These are phyloP conservation scores for Euphorbia peplus DNA, from an alignment of 345 rosid species.

Conservation along the genomic window DNA sequence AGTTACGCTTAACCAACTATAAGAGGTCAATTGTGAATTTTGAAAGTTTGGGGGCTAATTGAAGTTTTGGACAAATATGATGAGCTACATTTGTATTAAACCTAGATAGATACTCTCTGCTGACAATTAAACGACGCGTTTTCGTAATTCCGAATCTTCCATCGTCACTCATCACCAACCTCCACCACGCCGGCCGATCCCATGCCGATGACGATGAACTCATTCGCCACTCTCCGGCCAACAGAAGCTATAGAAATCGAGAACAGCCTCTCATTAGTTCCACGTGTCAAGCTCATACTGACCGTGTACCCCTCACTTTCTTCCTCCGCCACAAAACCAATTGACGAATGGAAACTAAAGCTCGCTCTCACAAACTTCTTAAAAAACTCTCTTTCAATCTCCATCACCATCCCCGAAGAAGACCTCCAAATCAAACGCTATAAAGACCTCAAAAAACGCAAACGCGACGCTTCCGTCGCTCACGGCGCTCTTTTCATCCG, in stretches of 20 bases:
- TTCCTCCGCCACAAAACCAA: conserved; percentile 51
- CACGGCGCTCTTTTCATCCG: conserved; percentile 62
- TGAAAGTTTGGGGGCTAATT: too few relatives aligned
- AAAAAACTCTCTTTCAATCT: conserved; percentile 45
- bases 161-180: background rate
- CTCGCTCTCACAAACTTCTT: conserved; percentile 67
- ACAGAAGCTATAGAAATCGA: conserved; percentile 65
- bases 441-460: conserved; percentile 83
- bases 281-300: conserved; percentile 70
- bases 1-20: too few relatives aligned
- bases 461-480: conserved; percentile 84
- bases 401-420: conserved; percentile 56
- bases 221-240: conserved; percentile 58
- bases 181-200: background rate
- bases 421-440: conserved; percentile 58
- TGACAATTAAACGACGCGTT: background rate
- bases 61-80: too few relatives aligned
- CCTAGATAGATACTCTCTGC: background rate
- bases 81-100: too few relatives aligned
- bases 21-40: too few relatives aligned
- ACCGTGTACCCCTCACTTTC: conserved; percentile 53
- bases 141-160: background rate
- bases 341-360: conserved; percentile 92
- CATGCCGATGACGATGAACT: conserved; percentile 37
- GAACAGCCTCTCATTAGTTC: conserved; percentile 51